phyloP scores from a whole-genome alignment of 768 basidiomycete genomes.

The Amanita jacksonii region DNA sequence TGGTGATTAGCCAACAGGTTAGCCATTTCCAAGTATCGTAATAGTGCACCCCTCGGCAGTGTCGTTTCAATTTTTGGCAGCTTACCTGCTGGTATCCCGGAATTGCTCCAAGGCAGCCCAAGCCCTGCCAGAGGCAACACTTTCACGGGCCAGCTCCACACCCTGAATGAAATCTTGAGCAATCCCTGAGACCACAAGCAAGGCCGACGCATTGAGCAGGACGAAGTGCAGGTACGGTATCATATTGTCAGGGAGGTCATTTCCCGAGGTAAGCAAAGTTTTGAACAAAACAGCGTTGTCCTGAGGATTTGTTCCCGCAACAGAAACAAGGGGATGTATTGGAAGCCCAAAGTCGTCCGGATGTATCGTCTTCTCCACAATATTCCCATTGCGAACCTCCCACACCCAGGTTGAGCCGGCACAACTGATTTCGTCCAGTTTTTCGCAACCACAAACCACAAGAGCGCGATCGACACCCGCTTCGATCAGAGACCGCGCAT shows the following conservation, averaged over 20 bases:
- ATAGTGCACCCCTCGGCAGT: background rate
- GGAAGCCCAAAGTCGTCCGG: constrained; percentile 74
- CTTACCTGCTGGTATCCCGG: constrained; percentile 29
- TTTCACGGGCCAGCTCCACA: constrained; percentile 53
- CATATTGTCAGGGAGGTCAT: constrained; percentile 43
- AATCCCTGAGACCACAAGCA: constrained; percentile 77
- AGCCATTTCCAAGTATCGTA: too few relatives aligned
- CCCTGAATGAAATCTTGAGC: constrained; percentile 66
- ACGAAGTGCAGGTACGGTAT: constrained; percentile 77
- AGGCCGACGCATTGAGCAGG: constrained; percentile 80
- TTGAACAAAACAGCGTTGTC: constrained; percentile 78
- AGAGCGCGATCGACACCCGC: constrained; percentile 75
- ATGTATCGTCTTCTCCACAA: constrained; percentile 52
- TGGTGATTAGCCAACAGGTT: too few relatives aligned
- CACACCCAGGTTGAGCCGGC: constrained; percentile 83
- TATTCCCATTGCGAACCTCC: constrained; percentile 64
- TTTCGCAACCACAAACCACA: constrained; percentile 90
- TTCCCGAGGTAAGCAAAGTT: constrained; percentile 49
- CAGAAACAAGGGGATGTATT: constrained; percentile 57
- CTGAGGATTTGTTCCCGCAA: constrained; percentile 61
- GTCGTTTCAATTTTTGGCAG: constrained; percentile 3
- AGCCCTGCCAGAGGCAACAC: constrained; percentile 48
- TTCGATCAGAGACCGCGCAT: constrained; percentile 64
- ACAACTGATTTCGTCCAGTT: constrained; percentile 91
- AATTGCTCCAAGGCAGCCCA: constrained; percentile 49